These are phyloP conservation scores for Keithomyces neogunnii DNA, from an alignment of 2,329 filamentous ascomycete genomes.

Conservation along the genomic window DNA sequence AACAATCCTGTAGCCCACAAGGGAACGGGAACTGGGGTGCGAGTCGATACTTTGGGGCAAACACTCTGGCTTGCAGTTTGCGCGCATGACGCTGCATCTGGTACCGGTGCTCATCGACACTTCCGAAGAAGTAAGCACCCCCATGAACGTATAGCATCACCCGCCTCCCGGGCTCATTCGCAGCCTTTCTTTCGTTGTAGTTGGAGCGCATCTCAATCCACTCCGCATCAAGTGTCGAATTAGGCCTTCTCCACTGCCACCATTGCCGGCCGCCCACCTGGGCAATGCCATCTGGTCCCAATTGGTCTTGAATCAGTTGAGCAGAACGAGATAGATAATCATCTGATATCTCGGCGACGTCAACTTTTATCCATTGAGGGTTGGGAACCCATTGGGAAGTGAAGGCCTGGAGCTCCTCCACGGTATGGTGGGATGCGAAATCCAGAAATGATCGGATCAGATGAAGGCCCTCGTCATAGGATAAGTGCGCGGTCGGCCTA, in stretches of 20 bases:
- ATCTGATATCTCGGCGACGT: constrained; percentile 57
- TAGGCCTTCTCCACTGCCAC: constrained; percentile 79
- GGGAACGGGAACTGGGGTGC: constrained; percentile 94
- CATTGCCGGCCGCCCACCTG: constrained; percentile 73
- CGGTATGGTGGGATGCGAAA: constrained; percentile 79
- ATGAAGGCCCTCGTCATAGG: constrained; percentile 87
- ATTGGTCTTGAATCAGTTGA: constrained; percentile 56
- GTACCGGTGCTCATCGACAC: constrained; percentile 94
- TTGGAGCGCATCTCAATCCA: constrained; percentile 95
- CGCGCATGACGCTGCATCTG: constrained; percentile 93
- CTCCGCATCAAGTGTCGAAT: constrained; percentile 64
- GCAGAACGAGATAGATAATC: constrained; percentile 60
- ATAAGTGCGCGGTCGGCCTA: constrained; percentile 82
- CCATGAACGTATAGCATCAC: constrained; percentile 94
- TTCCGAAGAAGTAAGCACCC: constrained; percentile 92
- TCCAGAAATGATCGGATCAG: constrained; percentile 79
- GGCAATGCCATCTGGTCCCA: constrained; percentile 68
- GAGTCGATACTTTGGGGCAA: constrained; percentile 80
- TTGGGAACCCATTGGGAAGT: constrained; percentile 86
- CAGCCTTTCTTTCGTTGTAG: constrained; percentile 55
- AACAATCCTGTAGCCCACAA: constrained; percentile 80
- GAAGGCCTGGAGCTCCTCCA: constrained; percentile 90
- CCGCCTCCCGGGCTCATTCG: constrained; percentile 52
- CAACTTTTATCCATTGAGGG: constrained; percentile 77
- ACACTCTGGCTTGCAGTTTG: constrained; percentile 82